Evolutionary conservation across 805 yeast genomes (phyloP).

Genomic region (Wickerhamomyces chambardii): DNA sequence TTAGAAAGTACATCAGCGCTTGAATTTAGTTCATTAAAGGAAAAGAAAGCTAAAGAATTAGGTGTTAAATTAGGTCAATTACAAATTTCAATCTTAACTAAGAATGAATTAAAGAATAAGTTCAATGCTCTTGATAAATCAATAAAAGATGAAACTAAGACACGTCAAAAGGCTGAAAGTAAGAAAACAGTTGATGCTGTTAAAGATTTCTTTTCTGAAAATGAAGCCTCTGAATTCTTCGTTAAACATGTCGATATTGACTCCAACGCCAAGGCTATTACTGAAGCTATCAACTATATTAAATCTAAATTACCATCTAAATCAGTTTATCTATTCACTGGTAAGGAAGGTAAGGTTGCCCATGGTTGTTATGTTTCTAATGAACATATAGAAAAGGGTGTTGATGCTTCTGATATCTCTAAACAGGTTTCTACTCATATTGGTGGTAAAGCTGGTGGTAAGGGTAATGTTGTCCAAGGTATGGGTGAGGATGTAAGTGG

Average conservation of each 20-base stretch:
- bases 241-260: conserved; percentile 63
- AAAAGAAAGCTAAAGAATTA: conserved; percentile 70
- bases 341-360: conserved; percentile 70
- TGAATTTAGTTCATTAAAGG: conserved; percentile 71
- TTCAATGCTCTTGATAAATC: conserved; percentile 77
- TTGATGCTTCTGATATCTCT: conserved; percentile 72
- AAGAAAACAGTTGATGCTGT: conserved; percentile 77
- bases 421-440: conserved; percentile 57
- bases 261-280: conserved; percentile 87
- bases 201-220: conserved; percentile 51
- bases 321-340: conserved; percentile 74
- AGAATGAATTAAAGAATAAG: conserved; percentile 64
- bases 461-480: conserved; percentile 94
- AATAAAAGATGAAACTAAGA: conserved; percentile 81
- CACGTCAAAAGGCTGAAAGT: conserved; percentile 80
- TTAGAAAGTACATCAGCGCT: conserved; percentile 52
- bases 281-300: conserved; percentile 83
- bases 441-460: conserved; percentile 99
- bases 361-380: conserved; percentile 90
- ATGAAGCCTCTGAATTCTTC: conserved; percentile 43
- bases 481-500: conserved; percentile 80
- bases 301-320: conserved; percentile 69
- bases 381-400: conserved; percentile 56
- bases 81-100: conserved; percentile 72
- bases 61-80: conserved; percentile 82